Evolutionary conservation across 2,329 filamentous ascomycete species (phyloP).

Genomic region (Zymoseptoria tritici): DNA sequence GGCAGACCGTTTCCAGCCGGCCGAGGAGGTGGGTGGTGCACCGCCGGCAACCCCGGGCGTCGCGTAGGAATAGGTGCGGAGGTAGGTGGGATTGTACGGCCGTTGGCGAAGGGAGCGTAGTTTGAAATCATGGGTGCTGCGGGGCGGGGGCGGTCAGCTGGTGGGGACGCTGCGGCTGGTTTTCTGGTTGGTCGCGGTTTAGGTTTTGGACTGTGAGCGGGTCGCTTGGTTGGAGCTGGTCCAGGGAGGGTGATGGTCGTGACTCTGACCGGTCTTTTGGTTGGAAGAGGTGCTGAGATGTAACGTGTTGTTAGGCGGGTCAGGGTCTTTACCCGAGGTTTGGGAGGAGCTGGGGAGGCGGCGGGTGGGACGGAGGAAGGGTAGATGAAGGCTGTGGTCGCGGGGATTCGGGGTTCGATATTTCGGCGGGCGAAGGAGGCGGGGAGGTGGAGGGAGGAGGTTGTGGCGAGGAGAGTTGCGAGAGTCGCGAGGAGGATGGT

Average conservation of each 20-base stretch:
- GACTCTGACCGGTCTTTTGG: not conserved
- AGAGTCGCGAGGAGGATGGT: not conserved
- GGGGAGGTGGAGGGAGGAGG: too few relatives aligned
- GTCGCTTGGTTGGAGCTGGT: not conserved
- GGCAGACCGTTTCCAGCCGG: not conserved
- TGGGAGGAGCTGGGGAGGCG: not conserved
- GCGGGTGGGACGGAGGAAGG: too few relatives aligned
- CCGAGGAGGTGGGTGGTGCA: not conserved
- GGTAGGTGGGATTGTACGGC: not conserved
- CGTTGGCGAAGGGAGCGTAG: not conserved
- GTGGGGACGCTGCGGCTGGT: not conserved
- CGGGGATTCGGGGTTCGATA: not conserved
- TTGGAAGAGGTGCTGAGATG: not conserved
- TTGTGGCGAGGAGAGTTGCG: not conserved
- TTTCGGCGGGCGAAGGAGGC: not conserved
- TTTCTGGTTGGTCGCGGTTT: not conserved
- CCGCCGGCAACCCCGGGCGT: too few relatives aligned
- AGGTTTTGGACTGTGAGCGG: not conserved
- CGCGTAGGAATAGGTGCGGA: too few relatives aligned
- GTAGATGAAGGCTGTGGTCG: not conserved
- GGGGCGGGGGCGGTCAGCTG: too few relatives aligned
- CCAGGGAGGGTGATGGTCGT: not conserved
- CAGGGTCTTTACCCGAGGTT: not conserved
- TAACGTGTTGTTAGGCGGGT: not conserved
- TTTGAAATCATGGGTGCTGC: not conserved